Base-by-base conservation (phyloP, 2,329 filamentous ascomycete species). In the Neofusicoccum ribis region DNA sequence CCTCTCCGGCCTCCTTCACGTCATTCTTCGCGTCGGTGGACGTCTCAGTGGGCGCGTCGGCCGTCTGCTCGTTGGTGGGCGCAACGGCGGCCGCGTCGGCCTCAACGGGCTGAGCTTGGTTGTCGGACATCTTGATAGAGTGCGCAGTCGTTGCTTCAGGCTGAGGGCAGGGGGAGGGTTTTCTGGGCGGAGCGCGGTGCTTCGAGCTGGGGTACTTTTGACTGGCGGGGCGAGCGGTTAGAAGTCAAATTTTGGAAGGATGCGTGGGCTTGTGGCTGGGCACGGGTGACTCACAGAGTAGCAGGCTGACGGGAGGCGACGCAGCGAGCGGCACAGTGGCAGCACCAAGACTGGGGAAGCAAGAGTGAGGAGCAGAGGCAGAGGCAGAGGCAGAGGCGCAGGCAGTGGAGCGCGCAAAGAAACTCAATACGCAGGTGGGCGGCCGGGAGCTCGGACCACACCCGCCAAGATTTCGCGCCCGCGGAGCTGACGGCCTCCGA, bases 31-130 rank as follows among this genome's bases (percentile, higher is more conserved):
- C 7, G 5, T 64, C 51, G 27, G 58, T 14, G 6, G 31, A 68
- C 62, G 69, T 70, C 70, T 64, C 66, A 17, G 43, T 44, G 39
- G 47, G 27, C 31, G 49, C 39, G 5, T 63, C 63, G 17, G 58
- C 66, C 34, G 65, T 58, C 51, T 69, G 64, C 34, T 71, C 68
- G 43, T 66, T 67, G 43, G 52, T 23, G 41, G 68, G 17, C 20
- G 61, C 64, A 41, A 65, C 64, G 20, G 67, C 64, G 27, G 66
- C 63, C n/a, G 67, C 65, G 49, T 69, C 68, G 43, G 68, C 63
- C 65, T 74, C 70, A 27, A 41, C 68, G 46, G 68, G 65, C 52
- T 68, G 67, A 54, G 69, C 66, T 5, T 60, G 23, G 63, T 60
- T 65, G 36, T 62, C 64, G 59, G 64, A 66, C 64, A 66, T 66